These are phyloP conservation scores for Phragmites australis DNA, from an alignment of 176 grass and related monocot genomes.

Conservation along the genomic window DNA sequence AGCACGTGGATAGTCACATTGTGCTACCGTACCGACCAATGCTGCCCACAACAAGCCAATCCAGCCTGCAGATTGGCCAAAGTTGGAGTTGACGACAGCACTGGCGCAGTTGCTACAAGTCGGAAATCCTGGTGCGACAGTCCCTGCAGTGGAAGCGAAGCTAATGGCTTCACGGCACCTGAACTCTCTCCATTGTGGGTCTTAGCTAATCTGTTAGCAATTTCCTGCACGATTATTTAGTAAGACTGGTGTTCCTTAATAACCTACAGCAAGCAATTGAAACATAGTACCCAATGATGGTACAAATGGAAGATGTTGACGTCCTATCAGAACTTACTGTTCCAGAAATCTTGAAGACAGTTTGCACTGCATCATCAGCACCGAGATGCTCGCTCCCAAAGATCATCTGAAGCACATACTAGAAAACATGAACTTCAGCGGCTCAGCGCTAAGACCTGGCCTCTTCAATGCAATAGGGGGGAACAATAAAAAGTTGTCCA, in stretches of 20 bases:
- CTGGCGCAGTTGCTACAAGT: background rate
- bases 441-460: background rate
- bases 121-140: background rate
- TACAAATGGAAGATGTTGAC: background rate
- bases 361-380: background rate
- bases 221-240: background rate
- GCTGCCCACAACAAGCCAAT: background rate
- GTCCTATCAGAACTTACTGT: background rate
- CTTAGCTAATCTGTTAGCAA: background rate
- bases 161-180: background rate
- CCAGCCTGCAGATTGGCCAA: background rate
- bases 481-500: background rate
- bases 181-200: background rate
- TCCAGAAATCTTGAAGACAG: background rate
- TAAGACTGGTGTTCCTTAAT: background rate
- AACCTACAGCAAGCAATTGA: background rate
- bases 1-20: background rate
- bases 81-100: background rate
- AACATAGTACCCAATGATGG: background rate
- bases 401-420: background rate
- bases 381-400: background rate
- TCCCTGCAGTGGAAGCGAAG: background rate
- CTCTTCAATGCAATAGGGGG: background rate
- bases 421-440: background rate
- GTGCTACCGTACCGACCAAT: background rate